Evolutionary conservation across 1,139 yeast genomes (phyloP).

Genomic region (Sugiyamaella paludigena): DNA sequence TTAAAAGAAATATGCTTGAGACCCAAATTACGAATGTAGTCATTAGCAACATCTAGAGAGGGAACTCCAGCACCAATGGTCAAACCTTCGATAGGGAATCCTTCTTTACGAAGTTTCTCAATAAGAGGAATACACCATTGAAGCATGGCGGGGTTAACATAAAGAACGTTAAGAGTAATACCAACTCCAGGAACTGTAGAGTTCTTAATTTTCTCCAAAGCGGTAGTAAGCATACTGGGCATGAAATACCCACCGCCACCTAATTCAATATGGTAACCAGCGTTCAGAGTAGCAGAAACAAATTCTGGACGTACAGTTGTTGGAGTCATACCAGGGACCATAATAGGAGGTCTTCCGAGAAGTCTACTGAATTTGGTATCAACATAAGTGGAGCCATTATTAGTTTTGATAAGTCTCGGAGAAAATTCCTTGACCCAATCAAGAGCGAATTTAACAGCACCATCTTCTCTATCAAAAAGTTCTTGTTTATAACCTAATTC

Average conservation of each 20-base stretch:
- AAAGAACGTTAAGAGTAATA: conserved; percentile 85
- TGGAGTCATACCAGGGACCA: conserved; percentile 99
- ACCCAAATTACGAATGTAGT: conserved; percentile 89
- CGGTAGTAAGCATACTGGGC: conserved; percentile 66
- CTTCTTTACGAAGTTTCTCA: conserved; percentile 80
- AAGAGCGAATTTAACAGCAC: conserved; percentile 73
- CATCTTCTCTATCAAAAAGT: conserved; percentile 67
- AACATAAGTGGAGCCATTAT: conserved; percentile 61
- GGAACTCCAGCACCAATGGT: conserved; percentile 99
- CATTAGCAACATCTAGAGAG: conserved; percentile 93
- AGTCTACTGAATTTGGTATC: conserved; percentile 92
- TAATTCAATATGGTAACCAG: conserved; percentile 95
- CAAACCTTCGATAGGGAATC: conserved; percentile 93
- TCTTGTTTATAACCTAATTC: conserved; percentile 97
- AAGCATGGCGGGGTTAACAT: conserved; percentile 95
- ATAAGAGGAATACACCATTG: conserved; percentile 99
- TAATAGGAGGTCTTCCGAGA: conserved; percentile 91
- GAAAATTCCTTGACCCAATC: conserved; percentile 89
- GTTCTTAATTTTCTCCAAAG: conserved; percentile 63
- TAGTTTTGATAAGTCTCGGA: conserved; percentile 78
- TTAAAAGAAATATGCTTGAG: conserved; percentile 92
- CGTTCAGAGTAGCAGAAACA: conserved; percentile 87
- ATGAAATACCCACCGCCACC: conserved; percentile 98
- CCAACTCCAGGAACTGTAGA: conserved; percentile 77
- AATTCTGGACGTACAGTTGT: conserved; percentile 93